Evolutionary conservation across 306 rosid genomes (phyloP), one percentile per base, ranked within the genome.

Genomic region (Lathyrus sativus): DNA sequence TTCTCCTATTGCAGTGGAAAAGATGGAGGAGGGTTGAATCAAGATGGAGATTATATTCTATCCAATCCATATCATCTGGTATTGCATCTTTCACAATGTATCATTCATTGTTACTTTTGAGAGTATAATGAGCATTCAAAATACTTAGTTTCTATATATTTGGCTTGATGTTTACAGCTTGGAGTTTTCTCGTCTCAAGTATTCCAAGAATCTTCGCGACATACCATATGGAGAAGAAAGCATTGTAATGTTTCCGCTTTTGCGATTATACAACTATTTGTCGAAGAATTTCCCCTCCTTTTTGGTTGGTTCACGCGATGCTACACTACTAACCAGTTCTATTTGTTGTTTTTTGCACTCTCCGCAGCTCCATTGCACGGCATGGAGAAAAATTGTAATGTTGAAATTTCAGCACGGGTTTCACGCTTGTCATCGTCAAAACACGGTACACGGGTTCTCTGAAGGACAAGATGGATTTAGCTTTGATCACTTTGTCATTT

Each of bases 111-210:
- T 38, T 48, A 26, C 39, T 38, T 55, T 38, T 62, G n/a, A 56
- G 44, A 60, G 41, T 64, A 10, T 29, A 54, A 50, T 38, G 46
- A 73, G n/a, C 57, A 74, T 62, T 74, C 55, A 48, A 29, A 70
- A 43, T 72, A 51, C 85, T 85, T 72, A 77, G 81, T 63, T 76
- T 28, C 41, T 78, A 28, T 70, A n/a, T 69, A 24, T 41, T 58
- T 67, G 74, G 58, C 62, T 79, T 79, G 81, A 67, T 86, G 72
- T 78, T 74, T 43, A 62, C 89, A 93, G 99, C 99, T 93, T 81
- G 97, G 99, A 82, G 92, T 88, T 79, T 93, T 93, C 89, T 93
- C 99, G 72, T 93, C 99, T 77, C 99, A 90, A 80, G 90, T 93
- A 80, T 87, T 93, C 86, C 99, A 86, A 84, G 99, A 93, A 45